Conservation (phyloP, 768 basidiomycete species). For the Tephrocybe sp. region DNA sequence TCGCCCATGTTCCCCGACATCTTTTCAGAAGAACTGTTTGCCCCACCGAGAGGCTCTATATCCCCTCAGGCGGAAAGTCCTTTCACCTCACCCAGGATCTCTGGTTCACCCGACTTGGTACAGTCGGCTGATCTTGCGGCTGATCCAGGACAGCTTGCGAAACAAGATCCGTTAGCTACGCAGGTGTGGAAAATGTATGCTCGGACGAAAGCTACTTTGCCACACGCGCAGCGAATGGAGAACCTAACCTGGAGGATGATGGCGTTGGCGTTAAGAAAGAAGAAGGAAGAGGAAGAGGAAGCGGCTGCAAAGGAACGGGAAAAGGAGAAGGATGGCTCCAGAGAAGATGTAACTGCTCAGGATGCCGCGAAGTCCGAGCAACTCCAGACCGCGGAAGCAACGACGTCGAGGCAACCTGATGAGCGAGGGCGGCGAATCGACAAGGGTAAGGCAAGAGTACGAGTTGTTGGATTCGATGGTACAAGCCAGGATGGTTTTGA, state of each 20-base stretch:
- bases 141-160: conserved; percentile 66
- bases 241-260: conserved; percentile 99
- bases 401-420: conserved; percentile 28
- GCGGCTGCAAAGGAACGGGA: conserved; percentile 16
- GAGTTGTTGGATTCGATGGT: conserved; percentile 81
- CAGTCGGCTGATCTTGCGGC: conserved; percentile 38
- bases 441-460: conserved; percentile 77
- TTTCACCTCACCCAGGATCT: conserved; percentile 62
- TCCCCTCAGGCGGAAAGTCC: conserved; percentile 46
- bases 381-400: conserved; percentile 18
- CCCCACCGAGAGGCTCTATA: conserved; percentile 28
- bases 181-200: conserved; percentile 98
- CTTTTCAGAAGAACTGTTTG: conserved; percentile 69
- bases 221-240: conserved; percentile 95
- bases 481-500: conserved; percentile 67
- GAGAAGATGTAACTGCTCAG: conserved; percentile 8
- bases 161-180: conserved; percentile 88
- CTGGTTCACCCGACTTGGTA: conserved; percentile 64
- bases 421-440: conserved; percentile 73
- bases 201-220: conserved; percentile 82
- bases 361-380: conserved; percentile 18
- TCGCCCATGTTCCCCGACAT: conserved; percentile 66
- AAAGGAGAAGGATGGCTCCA: conserved; percentile 16
- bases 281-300: conserved; percentile 68
- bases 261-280: conserved; percentile 90